phyloP scores from a whole-genome alignment of 2,329 filamentous ascomycete species.

The Dactylellina cionopaga region DNA sequence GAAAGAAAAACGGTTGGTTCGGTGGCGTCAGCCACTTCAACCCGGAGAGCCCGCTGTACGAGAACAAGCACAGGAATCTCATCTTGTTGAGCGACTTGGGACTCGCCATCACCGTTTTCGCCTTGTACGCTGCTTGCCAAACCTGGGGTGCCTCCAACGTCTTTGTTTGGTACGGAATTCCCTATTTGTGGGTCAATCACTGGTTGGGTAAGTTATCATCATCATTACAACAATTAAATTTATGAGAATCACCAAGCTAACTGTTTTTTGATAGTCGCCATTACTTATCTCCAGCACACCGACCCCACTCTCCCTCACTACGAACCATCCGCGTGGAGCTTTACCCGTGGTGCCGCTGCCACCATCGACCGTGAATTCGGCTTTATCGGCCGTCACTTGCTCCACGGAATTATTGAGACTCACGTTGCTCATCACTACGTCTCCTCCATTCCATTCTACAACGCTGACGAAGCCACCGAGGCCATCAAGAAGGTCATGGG shows the following conservation, averaged over 20 bases:
- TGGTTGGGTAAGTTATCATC: slow-evolving; percentile 81
- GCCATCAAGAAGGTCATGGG: slow-evolving; percentile 97
- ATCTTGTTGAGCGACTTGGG: slow-evolving; percentile 89
- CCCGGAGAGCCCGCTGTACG: slow-evolving; percentile 86
- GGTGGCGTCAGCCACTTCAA: slow-evolving; percentile 95
- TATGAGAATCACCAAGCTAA: slow-evolving; percentile 7
- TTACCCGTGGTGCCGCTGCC: slow-evolving; percentile 88
- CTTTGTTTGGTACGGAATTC: slow-evolving; percentile 91
- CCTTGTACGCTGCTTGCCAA: slow-evolving; percentile 75
- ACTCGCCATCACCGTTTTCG: slow-evolving; percentile 70
- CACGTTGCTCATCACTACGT: slow-evolving; percentile 98
- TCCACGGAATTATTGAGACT: slow-evolving; percentile 97
- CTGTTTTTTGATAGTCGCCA: slow-evolving; percentile 73
- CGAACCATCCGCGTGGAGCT: slow-evolving; percentile 85
- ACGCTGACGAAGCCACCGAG: slow-evolving; percentile 92
- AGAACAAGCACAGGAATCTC: slow-evolving; percentile 86
- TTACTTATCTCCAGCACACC: slow-evolving; percentile 97
- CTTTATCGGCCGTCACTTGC: slow-evolving; percentile 87
- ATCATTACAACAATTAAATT: background rate
- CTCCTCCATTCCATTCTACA: slow-evolving; percentile 94
- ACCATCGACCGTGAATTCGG: slow-evolving; percentile 98
- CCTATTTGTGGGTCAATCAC: slow-evolving; percentile 98
- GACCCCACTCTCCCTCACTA: slow-evolving; percentile 95
- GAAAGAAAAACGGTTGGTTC: slow-evolving; percentile 84
- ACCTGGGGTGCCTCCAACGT: slow-evolving; percentile 87